Conservation (phyloP, 768 basidiomycete genomes). For the Pulveroboletus sp. region DNA sequence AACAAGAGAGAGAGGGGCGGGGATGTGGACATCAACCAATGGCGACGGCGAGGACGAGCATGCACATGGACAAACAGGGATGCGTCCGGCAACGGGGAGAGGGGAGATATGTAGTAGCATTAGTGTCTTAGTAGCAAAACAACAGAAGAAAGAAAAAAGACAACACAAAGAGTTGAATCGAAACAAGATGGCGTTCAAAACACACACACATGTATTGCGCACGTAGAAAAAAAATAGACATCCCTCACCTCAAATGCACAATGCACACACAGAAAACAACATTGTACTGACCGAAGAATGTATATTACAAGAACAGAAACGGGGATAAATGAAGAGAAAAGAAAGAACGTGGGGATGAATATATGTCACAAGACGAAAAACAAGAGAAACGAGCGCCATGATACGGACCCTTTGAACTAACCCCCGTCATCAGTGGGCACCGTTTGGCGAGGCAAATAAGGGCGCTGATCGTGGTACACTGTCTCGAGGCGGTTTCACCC, state of each 20-base stretch:
- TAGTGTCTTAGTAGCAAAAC: background rate
- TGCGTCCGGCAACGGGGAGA: too few relatives aligned
- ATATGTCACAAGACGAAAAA: slow-evolving; percentile 9
- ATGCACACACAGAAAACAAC: slow-evolving; percentile 22
- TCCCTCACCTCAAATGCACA: slow-evolving; percentile 19
- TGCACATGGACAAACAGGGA: too few relatives aligned
- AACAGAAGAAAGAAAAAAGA: background rate
- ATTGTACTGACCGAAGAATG: slow-evolving; percentile 26
- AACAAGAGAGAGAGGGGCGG: too few relatives aligned
- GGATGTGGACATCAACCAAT: too few relatives aligned
- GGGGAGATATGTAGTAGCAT: too few relatives aligned
- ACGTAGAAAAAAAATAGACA: slow-evolving; percentile 19
- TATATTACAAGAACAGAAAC: slow-evolving; percentile 25
- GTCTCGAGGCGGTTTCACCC: slow-evolving; percentile 71
- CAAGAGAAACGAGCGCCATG: background rate
- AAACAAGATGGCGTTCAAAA: slow-evolving; percentile 15
- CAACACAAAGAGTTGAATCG: background rate
- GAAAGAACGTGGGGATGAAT: slow-evolving; percentile 5
- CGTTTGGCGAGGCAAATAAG: slow-evolving; percentile 38
- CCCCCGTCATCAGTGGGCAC: slow-evolving; percentile 25
- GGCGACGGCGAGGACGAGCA: too few relatives aligned
- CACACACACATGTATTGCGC: slow-evolving; percentile 18
- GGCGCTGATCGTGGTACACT: slow-evolving; percentile 35
- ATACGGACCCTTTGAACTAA: slow-evolving; percentile 7
- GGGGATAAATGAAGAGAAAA: slow-evolving; percentile 18